Evolutionary conservation across 2,329 filamentous ascomycete species (phyloP).

Genomic region (Cladosporium oxysporum): DNA sequence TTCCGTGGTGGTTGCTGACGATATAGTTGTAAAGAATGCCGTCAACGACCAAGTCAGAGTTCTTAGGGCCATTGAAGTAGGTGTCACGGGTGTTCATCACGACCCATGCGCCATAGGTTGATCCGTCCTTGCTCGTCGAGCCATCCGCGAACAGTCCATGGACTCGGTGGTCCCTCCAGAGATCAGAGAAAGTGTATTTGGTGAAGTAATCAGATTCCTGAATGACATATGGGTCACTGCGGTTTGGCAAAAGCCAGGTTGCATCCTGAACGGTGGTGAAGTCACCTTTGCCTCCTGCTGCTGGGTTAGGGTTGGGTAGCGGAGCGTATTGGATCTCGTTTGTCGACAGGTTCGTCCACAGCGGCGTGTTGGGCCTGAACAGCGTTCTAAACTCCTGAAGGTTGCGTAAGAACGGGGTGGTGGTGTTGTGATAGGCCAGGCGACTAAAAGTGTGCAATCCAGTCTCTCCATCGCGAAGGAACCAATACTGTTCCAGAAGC

Average conservation of each 20-base stretch:
- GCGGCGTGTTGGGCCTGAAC: constrained; percentile 59
- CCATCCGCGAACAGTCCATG: constrained; percentile 59
- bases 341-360: constrained; percentile 65
- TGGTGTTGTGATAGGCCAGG: constrained; percentile 61
- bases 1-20: constrained; percentile 64
- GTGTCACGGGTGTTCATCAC: constrained; percentile 66
- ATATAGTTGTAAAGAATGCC: constrained; percentile 68
- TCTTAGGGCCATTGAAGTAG: constrained; percentile 62
- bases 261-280: constrained; percentile 60
- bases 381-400: constrained; percentile 63
- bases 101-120: constrained; percentile 62
- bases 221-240: constrained; percentile 55
- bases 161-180: constrained; percentile 59
- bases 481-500: constrained; percentile 65
- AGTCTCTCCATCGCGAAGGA: constrained; percentile 62
- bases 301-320: constrained; percentile 48
- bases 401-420: constrained; percentile 57
- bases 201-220: constrained; percentile 64
- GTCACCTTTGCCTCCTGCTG: constrained; percentile 41
- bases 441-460: constrained; percentile 63
- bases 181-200: constrained; percentile 64
- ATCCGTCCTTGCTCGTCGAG: constrained; percentile 51
- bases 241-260: constrained; percentile 61
- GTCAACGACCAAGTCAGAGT: constrained; percentile 65
- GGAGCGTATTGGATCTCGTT: constrained; percentile 59